Evolutionary conservation across 768 basidiomycete species (phyloP), one percentile per base, ranked within the genome.

Genomic region (Trametes gibbosa): DNA sequence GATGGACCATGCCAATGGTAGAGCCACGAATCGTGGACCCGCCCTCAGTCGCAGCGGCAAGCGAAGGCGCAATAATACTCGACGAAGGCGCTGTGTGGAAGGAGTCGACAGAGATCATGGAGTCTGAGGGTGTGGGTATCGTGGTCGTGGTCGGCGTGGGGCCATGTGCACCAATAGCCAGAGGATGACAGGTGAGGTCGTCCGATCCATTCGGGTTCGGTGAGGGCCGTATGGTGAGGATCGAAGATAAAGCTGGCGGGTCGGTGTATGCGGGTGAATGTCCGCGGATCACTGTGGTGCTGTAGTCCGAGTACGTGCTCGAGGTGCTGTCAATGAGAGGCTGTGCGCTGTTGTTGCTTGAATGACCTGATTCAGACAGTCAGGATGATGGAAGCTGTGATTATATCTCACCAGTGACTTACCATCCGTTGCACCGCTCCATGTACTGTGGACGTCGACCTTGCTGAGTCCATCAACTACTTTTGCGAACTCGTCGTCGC

Each of bases 21-120:
- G 81, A 64, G 3, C 81, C 76, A 35, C 77, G 76, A 48, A 87
- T 79, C 7, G 87, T 88, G 1, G 89, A 90, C 19, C 88, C 85
- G 12, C 89, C 90, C 64, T 90, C 87, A 0, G 90, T 92, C 5
- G 90, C 90, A 16, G 77, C 78, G 1, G 89, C 81, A 37, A 78
- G 76, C 2, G 84, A 85, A 4, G 74, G 74, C 1, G 77, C 71
- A 27, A 75, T 65, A 13, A 63, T 48, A 24, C 61, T 63, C 2
- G 78, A 78, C 24, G 76, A 73, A 23, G 78, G 74, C 9, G 87
- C 86, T 6, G 88, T 90, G 63, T 83, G 82, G 70, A 86, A 89
- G 1, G 87, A 80, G 64, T 85, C 81, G 50, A 83, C 71, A 2
- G 84, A 78, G 51, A 83, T 77, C 46, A 84, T 78, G 14, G 87